Conservation (phyloP, 2,329 filamentous ascomycete genomes). For the Ceratocystis ficicola region DNA sequence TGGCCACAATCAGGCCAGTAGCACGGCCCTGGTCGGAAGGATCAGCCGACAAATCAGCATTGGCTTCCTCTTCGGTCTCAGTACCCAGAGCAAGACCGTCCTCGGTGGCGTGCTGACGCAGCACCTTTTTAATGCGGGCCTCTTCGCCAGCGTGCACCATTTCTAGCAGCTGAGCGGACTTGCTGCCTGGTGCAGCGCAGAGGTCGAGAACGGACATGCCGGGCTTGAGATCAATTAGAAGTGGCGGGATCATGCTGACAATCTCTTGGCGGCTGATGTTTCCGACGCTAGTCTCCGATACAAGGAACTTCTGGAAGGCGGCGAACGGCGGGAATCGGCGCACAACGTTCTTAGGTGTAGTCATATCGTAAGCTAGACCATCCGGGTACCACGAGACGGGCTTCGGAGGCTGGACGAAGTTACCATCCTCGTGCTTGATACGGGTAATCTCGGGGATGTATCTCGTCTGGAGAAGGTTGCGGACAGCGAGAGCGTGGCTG, state of each 20-base stretch:
- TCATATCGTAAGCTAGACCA: constrained; percentile 93
- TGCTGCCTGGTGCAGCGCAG: constrained; percentile 93
- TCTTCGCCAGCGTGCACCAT: constrained; percentile 91
- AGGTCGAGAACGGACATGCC: constrained; percentile 91
- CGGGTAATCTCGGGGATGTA: constrained; percentile 85
- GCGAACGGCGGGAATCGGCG: constrained; percentile 89
- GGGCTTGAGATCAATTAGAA: constrained; percentile 80
- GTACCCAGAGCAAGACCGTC: constrained; percentile 42
- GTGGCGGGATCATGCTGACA: constrained; percentile 96
- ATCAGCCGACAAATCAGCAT: constrained; percentile 45
- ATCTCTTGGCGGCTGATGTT: constrained; percentile 97
- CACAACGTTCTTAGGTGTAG: constrained; percentile 89
- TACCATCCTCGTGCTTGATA: constrained; percentile 71
- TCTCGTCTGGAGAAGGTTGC: constrained; percentile 72
- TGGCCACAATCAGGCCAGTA: constrained; percentile 85
- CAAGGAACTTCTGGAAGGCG: constrained; percentile 92
- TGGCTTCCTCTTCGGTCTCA: constrained; percentile 38
- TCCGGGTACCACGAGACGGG: constrained; percentile 89
- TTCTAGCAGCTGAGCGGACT: constrained; percentile 89
- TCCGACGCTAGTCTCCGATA: constrained; percentile 90
- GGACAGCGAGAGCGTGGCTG: constrained; percentile 83
- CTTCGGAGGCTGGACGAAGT: constrained; percentile 66
- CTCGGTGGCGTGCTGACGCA: constrained; percentile 50
- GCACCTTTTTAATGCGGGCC: constrained; percentile 61
- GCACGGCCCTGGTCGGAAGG: constrained; percentile 68